phyloP scores from a whole-genome alignment of 2,329 filamentous ascomycete genomes.

The Microsporum audouinii region DNA sequence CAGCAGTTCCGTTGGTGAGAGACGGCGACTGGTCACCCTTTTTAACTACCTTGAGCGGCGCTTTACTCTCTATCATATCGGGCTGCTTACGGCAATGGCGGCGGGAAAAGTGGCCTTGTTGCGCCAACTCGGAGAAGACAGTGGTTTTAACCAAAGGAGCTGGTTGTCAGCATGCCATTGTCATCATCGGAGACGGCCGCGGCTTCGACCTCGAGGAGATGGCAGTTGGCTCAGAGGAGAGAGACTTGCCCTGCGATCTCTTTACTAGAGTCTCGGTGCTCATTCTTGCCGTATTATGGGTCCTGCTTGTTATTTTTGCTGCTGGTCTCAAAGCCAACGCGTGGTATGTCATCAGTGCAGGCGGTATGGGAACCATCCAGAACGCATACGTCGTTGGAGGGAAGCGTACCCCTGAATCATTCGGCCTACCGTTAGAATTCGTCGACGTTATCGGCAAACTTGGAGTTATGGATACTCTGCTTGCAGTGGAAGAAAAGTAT shows the following conservation, averaged over 20 bases:
- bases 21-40: slow-evolving; percentile 32
- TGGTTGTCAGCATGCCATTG: slow-evolving; percentile 31
- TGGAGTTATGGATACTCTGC: slow-evolving; percentile 22
- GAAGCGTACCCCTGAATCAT: slow-evolving; percentile 20
- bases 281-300: slow-evolving; percentile 28
- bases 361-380: slow-evolving; percentile 33
- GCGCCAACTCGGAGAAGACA: slow-evolving; percentile 21
- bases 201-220: slow-evolving; percentile 36
- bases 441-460: slow-evolving; percentile 15
- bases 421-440: slow-evolving; percentile 22
- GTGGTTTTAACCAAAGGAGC: slow-evolving; percentile 33
- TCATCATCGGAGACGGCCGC: slow-evolving; percentile 25
- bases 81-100: slow-evolving; percentile 34
- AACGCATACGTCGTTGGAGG: slow-evolving; percentile 29
- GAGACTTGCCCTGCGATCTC: not conserved
- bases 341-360: slow-evolving; percentile 35
- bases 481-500: slow-evolving; percentile 19
- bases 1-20: slow-evolving; percentile 25
- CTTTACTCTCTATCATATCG: slow-evolving; percentile 25
- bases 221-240: slow-evolving; percentile 18
- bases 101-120: slow-evolving; percentile 36
- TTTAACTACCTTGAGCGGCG: slow-evolving; percentile 31
- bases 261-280: slow-evolving; percentile 1
- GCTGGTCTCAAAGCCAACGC: slow-evolving; percentile 27
- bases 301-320: slow-evolving; percentile 32